Evolutionary conservation across 2,329 filamentous ascomycete species (phyloP), one percentile per base, ranked within the genome.

Genomic region (Penicillium brasilianum): DNA sequence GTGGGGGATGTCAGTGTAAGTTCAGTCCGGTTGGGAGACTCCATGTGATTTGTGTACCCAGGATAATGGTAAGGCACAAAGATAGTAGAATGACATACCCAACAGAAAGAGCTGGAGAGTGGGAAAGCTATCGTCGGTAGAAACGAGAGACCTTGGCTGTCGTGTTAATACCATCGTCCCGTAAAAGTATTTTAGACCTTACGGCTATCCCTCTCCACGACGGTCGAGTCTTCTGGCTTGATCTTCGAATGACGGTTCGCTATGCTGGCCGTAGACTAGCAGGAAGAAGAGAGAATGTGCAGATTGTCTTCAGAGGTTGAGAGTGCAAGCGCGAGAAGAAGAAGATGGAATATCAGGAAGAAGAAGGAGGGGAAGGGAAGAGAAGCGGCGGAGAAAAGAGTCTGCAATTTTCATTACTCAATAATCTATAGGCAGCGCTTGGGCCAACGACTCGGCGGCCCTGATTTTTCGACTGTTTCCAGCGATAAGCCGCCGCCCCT

Each of bases 51-150:
- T 22, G 14, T 32, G 34, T 20, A 53, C 10, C 22, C 18, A 7
- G 32, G 34, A 10, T 2, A 28, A 5, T 11, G 16, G 5, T n/a
- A 11, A 39, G 25, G 50, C 14, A 13, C 9, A 11, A 44, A 32
- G n/a, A 11, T 8, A 57, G 22, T 52, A 39, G 80, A 11, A 28
- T 10, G 4, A 53, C 88, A 73, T 81, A 96, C 92, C 91, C 67
- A 97, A 85, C 18, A 97, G 80, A 69, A 94, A 93, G 28, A 97
- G 87, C 76, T 97, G 93, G 25, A 87, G 79, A 8, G 90, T 87
- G 4, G 93, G 93, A 72, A 97, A 97, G 71, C 87, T 87, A 79
- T 92, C 85, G 67, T 87, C 84, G 43, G 57, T 22, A 77, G 90
- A 84, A 80, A 84, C 84, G 74, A 78, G 78, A 78, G 76, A 74